Evolutionary conservation across 306 rosid species (phyloP).

Genomic region (Prunus padus): DNA sequence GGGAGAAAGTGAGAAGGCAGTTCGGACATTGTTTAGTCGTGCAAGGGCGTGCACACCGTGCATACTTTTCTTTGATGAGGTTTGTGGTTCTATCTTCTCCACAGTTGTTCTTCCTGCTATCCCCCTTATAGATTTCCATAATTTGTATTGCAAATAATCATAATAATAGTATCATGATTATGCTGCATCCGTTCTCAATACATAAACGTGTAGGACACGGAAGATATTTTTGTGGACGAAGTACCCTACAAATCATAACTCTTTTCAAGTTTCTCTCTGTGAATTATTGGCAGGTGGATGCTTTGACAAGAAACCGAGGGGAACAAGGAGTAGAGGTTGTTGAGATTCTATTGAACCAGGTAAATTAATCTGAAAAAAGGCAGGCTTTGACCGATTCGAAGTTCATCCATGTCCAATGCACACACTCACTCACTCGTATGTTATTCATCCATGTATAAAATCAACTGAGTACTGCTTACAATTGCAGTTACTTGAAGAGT

Average conservation of each 20-base stretch:
- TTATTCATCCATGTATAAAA: not conserved
- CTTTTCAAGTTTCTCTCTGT: not conserved
- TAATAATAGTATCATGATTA: too few relatives aligned
- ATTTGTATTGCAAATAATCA: not conserved
- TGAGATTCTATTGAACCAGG: conserved; percentile 73
- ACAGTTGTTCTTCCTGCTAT: not conserved
- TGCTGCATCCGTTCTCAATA: not conserved
- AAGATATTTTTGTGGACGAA: too few relatives aligned
- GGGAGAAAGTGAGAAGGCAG: conserved; percentile 79
- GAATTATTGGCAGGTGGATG: conserved; percentile 56
- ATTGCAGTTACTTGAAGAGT: conserved; percentile 56
- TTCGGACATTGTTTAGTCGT: conserved; percentile 60
- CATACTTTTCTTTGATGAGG: conserved; percentile 84
- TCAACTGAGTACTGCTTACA: conserved; percentile 17
- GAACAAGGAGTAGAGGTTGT: conserved; percentile 71
- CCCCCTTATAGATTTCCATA: not conserved
- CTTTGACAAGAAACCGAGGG: conserved; percentile 77
- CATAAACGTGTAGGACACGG: too few relatives aligned
- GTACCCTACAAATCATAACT: too few relatives aligned
- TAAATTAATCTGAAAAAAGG: conserved; percentile 19
- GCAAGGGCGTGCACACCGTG: conserved; percentile 85
- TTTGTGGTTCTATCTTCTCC: conserved; percentile 29
- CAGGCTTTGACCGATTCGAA: not conserved
- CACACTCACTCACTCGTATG: too few relatives aligned
- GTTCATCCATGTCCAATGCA: too few relatives aligned